phyloP scores from a whole-genome alignment of 805 yeast species.

The Candida fluviatilis region DNA sequence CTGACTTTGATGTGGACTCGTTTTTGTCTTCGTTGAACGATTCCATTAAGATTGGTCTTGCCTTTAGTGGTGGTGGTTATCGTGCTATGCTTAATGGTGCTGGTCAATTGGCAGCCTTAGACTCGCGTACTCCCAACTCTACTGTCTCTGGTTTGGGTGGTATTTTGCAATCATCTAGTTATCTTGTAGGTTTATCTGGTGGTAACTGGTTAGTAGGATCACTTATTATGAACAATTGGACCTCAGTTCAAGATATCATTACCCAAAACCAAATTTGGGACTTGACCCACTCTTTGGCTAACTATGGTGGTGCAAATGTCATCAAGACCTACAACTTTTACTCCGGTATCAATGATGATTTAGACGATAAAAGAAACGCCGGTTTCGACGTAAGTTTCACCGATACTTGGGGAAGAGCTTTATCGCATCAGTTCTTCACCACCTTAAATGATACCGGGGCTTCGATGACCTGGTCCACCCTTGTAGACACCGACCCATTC shows the following conservation, averaged over 20 bases:
- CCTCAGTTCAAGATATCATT: slow-evolving; percentile 27
- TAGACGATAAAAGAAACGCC: slow-evolving; percentile 26
- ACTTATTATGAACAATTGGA: slow-evolving; percentile 34
- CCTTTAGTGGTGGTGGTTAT: slow-evolving; percentile 38
- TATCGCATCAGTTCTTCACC: slow-evolving; percentile 29
- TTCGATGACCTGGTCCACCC: slow-evolving; percentile 27
- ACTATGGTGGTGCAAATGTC: slow-evolving; percentile 57
- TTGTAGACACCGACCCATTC: slow-evolving; percentile 20
- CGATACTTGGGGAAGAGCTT: slow-evolving; percentile 38
- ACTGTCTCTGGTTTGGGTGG: slow-evolving; percentile 34
- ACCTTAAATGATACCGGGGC: slow-evolving; percentile 21
- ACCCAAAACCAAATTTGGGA: slow-evolving; percentile 55
- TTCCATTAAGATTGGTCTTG: slow-evolving; percentile 30
- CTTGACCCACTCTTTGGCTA: slow-evolving; percentile 53
- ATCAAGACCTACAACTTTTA: slow-evolving; percentile 50
- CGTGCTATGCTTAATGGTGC: slow-evolving; percentile 40
- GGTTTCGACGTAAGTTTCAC: slow-evolving; percentile 33
- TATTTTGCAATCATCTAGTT: slow-evolving; percentile 34
- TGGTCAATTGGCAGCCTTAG: slow-evolving; percentile 39
- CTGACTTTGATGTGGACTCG: slow-evolving; percentile 43
- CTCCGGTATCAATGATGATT: slow-evolving; percentile 22
- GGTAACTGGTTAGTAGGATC: slow-evolving; percentile 39
- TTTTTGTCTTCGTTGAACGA: slow-evolving; percentile 27
- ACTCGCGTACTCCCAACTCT: slow-evolving; percentile 28
- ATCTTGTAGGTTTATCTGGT: slow-evolving; percentile 38